Evolutionary conservation across 768 basidiomycete genomes (phyloP), one percentile per base, ranked within the genome.

Genomic region (Kwoniella bestiolae): DNA sequence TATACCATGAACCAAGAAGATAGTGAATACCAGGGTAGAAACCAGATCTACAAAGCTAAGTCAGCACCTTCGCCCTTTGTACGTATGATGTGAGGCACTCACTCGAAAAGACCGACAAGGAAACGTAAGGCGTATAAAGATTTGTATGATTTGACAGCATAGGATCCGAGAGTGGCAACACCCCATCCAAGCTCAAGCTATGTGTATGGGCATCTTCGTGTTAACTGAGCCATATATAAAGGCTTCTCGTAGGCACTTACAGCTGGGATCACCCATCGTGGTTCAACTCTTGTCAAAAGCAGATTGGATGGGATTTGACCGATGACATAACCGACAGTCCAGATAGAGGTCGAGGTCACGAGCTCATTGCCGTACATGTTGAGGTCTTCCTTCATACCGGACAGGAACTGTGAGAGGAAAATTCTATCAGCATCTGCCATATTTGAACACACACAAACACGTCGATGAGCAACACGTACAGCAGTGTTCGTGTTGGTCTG

Each of bases 11-110:
- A n/a, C 74, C 76, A 6, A 79, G 60, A 5, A 77, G 35, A 65
- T 72, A 77, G 58, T 77, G 78, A 23, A 75, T 71, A 26, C 76
- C 76, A 12, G 78, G 78, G 53, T 79, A 79, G 59, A 78, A 79
- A 6, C 66, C 75, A 25, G 74, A 70, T 51, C 56, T 60, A 41
- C 12, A 2, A 29, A 21, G 18, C 23, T n/a, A n/a, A 41, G 45
- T 26, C 21, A 11, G 23, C 25, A 18, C 35, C 29, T 26, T 21
- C n/a, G 23, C 18, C 16, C 56, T 26, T 31, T 18, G 53, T 16
- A 38, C 9, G 18, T 23, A 56, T 18, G 46, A 23, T 8, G 9
- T 11, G 5, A 23, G 21, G 6, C 3, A 49, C 73, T 51, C 46
- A 72, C 62, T 79, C 78, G 41, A 76, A 73, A 5, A 78, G 68